phyloP scores from a whole-genome alignment of 441 rosid genomes.

The Bruguiera hainesii region DNA sequence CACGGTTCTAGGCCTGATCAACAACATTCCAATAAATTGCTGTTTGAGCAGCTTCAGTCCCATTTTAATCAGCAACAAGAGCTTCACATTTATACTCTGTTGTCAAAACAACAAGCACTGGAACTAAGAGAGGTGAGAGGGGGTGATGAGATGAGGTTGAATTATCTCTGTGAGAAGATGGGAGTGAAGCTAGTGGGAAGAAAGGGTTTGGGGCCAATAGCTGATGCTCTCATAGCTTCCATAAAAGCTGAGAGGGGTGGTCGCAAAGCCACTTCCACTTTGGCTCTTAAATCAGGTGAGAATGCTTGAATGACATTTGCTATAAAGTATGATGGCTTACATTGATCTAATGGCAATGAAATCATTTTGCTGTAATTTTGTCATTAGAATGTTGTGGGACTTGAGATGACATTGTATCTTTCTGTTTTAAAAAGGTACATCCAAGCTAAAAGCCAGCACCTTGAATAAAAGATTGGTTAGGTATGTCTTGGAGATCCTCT shows the following conservation, averaged over 20 bases:
- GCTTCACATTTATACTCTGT: slow-evolving; percentile 71
- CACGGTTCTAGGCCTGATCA: slow-evolving; percentile 59
- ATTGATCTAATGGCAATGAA: neutral
- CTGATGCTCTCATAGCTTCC: slow-evolving; percentile 79
- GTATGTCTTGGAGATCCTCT: slow-evolving; percentile 28
- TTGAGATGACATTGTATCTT: slow-evolving; percentile 15
- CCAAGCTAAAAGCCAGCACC: slow-evolving; percentile 53
- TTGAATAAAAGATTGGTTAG: slow-evolving; percentile 69
- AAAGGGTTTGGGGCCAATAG: slow-evolving; percentile 79
- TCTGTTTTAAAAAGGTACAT: slow-evolving; percentile 39
- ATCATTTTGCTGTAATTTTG: neutral
- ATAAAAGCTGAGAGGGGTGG: slow-evolving; percentile 82
- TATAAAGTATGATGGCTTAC: neutral
- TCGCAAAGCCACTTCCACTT: slow-evolving; percentile 53
- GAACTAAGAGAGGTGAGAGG: slow-evolving; percentile 94
- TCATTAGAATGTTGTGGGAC: slow-evolving; percentile 3
- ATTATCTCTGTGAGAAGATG: slow-evolving; percentile 69
- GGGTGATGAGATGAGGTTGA: slow-evolving; percentile 81
- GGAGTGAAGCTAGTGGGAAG: slow-evolving; percentile 84
- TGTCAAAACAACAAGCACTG: slow-evolving; percentile 80
- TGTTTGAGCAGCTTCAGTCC: slow-evolving; percentile 95
- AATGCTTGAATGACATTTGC: neutral
- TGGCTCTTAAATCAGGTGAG: slow-evolving; percentile 60
- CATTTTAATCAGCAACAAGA: slow-evolving; percentile 95
- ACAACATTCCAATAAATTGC: slow-evolving; percentile 74